Evolutionary conservation across 106 monocot species (phyloP), one percentile per base, ranked within the genome.

Genomic region (Dioscorea zingiberensis): DNA sequence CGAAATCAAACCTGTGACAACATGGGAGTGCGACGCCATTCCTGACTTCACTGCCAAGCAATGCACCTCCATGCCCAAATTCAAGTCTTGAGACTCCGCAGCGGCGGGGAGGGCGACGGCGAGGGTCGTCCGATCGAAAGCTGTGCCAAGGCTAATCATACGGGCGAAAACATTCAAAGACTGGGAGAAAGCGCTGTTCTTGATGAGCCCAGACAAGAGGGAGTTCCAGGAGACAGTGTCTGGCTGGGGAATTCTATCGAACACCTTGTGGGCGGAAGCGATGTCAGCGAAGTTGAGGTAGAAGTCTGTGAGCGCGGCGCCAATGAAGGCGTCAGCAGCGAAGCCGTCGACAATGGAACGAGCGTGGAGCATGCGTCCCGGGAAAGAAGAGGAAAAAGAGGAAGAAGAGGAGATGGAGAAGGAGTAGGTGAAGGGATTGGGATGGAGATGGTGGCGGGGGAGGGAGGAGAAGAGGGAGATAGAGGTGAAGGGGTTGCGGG

Each of bases 141-240:
- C 49, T 24, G 47, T 25, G 2, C 55, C 70, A 1, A 21, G 21
- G 1, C 21, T 29, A 8, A 76, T 4, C 85, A 86, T 83, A 38
- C 70, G 62, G 13, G 3, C 13, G 56, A 93, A 86, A 4, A 68
- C 57, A 60, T 22, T 44, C 19, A 63, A 25, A 2, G 83, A 74
- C 13, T 72, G 68, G 13, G 17, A 27, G 29, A 74, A 87, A 14
- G 24, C 57, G 18, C 27, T 60, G 49, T 81, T 78, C 17, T 44
- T 26, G 13, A 76, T 70, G 1, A 88, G 51, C 8, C 93, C 93
- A 23, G 88, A 81, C 7, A 93, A 65, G 3, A 86, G 62, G 10
- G 93, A 69, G 67, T 93, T 93, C 67, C 80, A 93, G 12, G 68
- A 60, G 25, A 89, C 78, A 21, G 77, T 75, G 29, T 93, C 93